These are phyloP conservation scores for Musa balbisiana DNA, from an alignment of 202 grass and related monocot genomes.

Conservation along the genomic window DNA sequence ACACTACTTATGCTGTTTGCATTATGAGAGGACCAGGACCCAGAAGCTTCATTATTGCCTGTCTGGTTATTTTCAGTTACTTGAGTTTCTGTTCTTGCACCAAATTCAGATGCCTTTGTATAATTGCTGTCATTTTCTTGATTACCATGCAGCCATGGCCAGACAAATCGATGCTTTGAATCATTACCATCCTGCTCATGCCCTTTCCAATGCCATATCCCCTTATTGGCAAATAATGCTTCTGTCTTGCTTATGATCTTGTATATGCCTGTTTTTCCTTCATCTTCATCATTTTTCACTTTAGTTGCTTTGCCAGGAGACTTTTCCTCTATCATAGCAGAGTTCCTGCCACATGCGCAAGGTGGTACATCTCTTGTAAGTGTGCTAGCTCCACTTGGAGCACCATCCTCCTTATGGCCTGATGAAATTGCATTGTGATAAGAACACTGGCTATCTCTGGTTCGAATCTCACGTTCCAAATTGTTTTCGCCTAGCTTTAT, in stretches of 20 bases:
- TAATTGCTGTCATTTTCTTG: slow-evolving; percentile 46
- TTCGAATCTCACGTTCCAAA: slow-evolving; percentile 52
- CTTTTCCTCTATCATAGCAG: slow-evolving; percentile 28
- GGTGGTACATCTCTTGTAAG: slow-evolving; percentile 44
- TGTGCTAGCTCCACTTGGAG: slow-evolving; percentile 49
- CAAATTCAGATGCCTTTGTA: slow-evolving; percentile 43
- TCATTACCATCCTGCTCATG: slow-evolving; percentile 51
- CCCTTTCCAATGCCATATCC: slow-evolving; percentile 93
- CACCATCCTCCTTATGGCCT: slow-evolving; percentile 54
- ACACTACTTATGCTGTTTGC: slow-evolving; percentile 89
- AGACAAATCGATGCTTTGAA: slow-evolving; percentile 44
- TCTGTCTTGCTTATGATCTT: slow-evolving; percentile 91
- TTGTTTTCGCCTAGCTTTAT: slow-evolving; percentile 49
- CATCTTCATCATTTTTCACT: slow-evolving; percentile 39
- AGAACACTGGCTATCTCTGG: slow-evolving; percentile 39
- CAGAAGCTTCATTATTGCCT: slow-evolving; percentile 50
- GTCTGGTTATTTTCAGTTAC: slow-evolving; percentile 27
- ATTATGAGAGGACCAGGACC: slow-evolving; percentile 90
- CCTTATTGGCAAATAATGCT: slow-evolving; percentile 69
- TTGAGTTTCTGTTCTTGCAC: slow-evolving; percentile 33
- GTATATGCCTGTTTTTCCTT: slow-evolving; percentile 62
- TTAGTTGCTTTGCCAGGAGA: slow-evolving; percentile 42
- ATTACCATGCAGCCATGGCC: slow-evolving; percentile 64
- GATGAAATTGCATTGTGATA: slow-evolving; percentile 32
- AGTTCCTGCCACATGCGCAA: slow-evolving; percentile 17